phyloP scores from a whole-genome alignment of 352 stramenopile species.

The Hyaloperonospora arabidopsidis region DNA sequence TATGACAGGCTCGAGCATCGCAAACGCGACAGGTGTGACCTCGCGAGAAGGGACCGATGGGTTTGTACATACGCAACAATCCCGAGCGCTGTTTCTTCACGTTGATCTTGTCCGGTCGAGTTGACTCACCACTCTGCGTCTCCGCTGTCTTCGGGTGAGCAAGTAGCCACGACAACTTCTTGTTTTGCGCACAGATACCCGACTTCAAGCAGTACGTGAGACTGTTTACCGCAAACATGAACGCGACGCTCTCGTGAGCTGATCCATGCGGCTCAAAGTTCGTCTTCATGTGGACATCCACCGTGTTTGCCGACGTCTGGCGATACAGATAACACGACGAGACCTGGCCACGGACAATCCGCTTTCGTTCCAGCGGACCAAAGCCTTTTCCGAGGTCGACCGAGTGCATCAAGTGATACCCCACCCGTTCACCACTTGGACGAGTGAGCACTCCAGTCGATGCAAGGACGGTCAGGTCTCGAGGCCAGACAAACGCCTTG shows the following conservation, averaged over 20 bases:
- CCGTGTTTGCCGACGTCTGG: conserved; percentile 27
- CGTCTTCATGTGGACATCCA: conserved; percentile 48
- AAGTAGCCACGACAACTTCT: conserved; percentile 45
- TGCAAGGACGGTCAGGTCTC: conserved; percentile 42
- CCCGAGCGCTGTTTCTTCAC: conserved; percentile 17
- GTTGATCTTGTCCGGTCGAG: conserved; percentile 12
- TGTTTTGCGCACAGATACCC: conserved; percentile 35
- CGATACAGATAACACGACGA: conserved; percentile 42
- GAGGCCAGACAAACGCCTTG: conserved; percentile 32
- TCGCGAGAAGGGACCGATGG: conserved; percentile 26
- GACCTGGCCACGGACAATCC: conserved; percentile 32
- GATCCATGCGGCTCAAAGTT: conserved; percentile 36
- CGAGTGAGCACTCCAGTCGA: conserved; percentile 39
- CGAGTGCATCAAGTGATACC: conserved; percentile 50
- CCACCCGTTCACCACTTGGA: conserved; percentile 35
- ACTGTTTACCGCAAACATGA: conserved; percentile 27
- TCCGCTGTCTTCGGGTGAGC: conserved; percentile 22
- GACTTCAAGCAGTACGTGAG: conserved; percentile 34
- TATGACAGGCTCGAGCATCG: conserved; percentile 25
- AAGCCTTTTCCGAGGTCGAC: conserved; percentile 30
- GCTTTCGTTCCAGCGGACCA: conserved; percentile 24
- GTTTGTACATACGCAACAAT: conserved; percentile 32
- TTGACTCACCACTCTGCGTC: conserved; percentile 5
- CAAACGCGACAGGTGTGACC: conserved; percentile 29
- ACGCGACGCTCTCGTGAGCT: conserved; percentile 22